Evolutionary conservation across 2,329 filamentous ascomycete genomes (phyloP).

Genomic region (Aotearoamyces nothofagi): DNA sequence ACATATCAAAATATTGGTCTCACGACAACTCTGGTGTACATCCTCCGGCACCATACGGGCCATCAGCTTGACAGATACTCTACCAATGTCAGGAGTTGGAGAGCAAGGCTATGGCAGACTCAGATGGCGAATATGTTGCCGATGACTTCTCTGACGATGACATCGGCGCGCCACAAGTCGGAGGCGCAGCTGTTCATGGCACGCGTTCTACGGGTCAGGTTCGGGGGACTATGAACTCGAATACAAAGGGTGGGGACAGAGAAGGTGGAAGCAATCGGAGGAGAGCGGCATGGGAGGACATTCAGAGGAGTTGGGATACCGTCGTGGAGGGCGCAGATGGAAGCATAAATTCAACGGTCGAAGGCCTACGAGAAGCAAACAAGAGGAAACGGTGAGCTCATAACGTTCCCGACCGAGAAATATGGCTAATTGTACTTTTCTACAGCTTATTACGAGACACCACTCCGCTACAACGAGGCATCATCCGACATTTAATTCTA

Average conservation of each 20-base stretch:
- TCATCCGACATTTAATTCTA: conserved; percentile 89
- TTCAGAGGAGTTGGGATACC: conserved; percentile 55
- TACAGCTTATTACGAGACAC: conserved; percentile 76
- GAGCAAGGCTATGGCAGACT: conserved; percentile 52
- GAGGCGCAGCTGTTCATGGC: conserved; percentile 9
- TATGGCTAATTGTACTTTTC: conserved; percentile 2
- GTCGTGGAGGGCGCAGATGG: conserved; percentile 70
- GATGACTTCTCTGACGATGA: conserved; percentile 52
- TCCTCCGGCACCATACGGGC: too few species aligned
- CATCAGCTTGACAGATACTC: too few species aligned
- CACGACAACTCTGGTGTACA: too few species aligned
- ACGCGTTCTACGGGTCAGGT: conserved; percentile 17
- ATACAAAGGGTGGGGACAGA: conserved; percentile 15
- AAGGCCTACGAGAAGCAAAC: conserved; percentile 63
- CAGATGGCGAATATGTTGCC: conserved; percentile 54
- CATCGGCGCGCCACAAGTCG: conserved; percentile 22
- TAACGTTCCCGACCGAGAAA: neutral
- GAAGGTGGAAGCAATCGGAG: conserved; percentile 20
- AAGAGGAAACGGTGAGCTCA: conserved; percentile 52
- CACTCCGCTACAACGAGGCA: conserved; percentile 86
- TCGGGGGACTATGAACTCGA: conserved; percentile 10
- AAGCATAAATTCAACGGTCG: conserved; percentile 54
- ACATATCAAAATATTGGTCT: too few species aligned
- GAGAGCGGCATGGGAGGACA: conserved; percentile 49
- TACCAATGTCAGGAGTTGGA: too few species aligned